These are phyloP conservation scores for Cucumis melo DNA, from an alignment of 306 rosid species.

Conservation along the genomic window DNA sequence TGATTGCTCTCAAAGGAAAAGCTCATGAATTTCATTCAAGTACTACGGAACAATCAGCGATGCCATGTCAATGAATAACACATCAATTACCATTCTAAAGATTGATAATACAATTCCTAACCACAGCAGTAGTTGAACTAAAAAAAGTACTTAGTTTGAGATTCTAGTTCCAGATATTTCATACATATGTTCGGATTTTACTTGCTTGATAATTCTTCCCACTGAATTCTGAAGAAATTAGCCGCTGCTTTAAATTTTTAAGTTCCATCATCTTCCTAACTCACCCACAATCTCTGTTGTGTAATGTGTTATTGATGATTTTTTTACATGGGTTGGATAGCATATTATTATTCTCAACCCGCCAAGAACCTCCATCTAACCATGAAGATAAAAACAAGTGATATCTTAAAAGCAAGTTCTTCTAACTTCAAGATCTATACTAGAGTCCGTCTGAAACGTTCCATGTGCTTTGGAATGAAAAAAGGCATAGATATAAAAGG, in stretches of 20 bases:
- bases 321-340: too few species aligned
- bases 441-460: too few species aligned
- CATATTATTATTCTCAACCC: too few species aligned
- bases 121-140: background rate
- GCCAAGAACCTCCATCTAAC: too few species aligned
- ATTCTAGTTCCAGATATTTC: constrained; percentile 76
- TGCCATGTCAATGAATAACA: background rate
- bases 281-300: too few species aligned
- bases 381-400: too few species aligned
- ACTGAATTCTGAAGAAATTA: background rate
- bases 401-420: too few species aligned
- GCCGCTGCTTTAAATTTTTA: background rate
- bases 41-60: background rate
- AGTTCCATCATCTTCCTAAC: too few species aligned
- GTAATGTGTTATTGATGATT: too few species aligned
- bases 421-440: too few species aligned
- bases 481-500: too few species aligned
- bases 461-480: too few species aligned
- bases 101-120: background rate
- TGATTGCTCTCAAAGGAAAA: background rate
- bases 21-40: background rate
- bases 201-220: background rate
- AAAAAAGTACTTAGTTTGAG: constrained; percentile 26
- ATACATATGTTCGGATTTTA: constrained; percentile 18
- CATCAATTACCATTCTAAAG: background rate